phyloP scores from a whole-genome alignment of 441 rosid genomes.

The Rhodomyrtus psidioides region DNA sequence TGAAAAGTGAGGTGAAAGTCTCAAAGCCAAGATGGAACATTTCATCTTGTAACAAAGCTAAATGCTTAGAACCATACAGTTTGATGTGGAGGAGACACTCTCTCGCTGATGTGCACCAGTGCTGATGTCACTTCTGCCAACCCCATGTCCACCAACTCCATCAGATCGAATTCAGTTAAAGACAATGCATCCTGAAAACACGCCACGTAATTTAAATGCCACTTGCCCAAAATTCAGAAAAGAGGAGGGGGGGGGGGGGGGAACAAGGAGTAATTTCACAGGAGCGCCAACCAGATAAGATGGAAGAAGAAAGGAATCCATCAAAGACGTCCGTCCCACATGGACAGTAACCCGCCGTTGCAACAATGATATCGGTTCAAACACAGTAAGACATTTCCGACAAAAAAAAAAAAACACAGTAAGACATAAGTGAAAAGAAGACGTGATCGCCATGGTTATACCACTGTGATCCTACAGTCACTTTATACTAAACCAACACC shows the following conservation, averaged over 20 bases:
- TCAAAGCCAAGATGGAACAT: neutral
- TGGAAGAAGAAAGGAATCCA: neutral
- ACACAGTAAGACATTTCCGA: too few species aligned
- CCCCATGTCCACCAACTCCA: constrained; percentile 64
- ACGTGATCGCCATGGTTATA: too few species aligned
- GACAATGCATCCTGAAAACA: constrained; percentile 60
- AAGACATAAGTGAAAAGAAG: too few species aligned
- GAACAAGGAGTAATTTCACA: neutral
- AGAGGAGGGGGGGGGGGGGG: neutral
- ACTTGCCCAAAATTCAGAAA: neutral
- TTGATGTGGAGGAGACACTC: constrained; percentile 57
- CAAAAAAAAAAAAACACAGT: too few species aligned
- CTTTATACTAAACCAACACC: neutral
- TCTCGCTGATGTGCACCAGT: constrained; percentile 47
- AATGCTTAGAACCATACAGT: constrained; percentile 29
- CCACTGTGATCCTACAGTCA: too few species aligned
- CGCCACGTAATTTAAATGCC: neutral
- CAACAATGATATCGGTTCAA: too few species aligned
- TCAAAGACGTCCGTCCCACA: neutral
- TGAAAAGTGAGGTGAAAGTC: neutral
- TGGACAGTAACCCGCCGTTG: too few species aligned
- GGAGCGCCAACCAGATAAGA: neutral
- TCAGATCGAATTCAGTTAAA: constrained; percentile 67
- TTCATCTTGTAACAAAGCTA: neutral
- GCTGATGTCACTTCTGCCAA: constrained; percentile 48